Base-by-base conservation (phyloP, 1,284 basidiomycete genomes). In the Flammula alnicola region DNA sequence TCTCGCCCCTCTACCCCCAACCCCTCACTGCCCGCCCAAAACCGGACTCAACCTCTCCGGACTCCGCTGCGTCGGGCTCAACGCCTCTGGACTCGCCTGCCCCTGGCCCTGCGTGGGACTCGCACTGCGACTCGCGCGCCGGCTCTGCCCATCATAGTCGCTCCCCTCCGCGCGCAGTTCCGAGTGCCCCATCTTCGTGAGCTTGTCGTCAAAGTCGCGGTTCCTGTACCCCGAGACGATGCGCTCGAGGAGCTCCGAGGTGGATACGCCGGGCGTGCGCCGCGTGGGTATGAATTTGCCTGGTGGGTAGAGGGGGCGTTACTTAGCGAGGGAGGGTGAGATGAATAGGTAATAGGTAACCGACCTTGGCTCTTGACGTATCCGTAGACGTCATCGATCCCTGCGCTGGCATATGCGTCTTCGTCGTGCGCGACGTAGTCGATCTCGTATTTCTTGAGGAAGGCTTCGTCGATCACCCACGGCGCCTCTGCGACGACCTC, bases 401-500 rank as follows among this genome's bases (percentile, higher is more conserved):
- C 88, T 26, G 78, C 81, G 40, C 83, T 73, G 5, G 80, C 81
- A 61, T 97, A 97, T 0, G 93, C 91, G 47, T 83, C 83, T 64
- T 96, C 93, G 63, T 98, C 95, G 63, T 98, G 96, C 1, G 96
- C 95, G 40, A 99, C 91, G 64, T 98, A 99, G 68, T 99, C 96
- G 56, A 99, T 95, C 67, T 88, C 69, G 67, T 90, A 84, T 64
- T 88, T 86, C 45, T 91, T 81, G 36, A 98, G 62, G 63, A 97
- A 97, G 1, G 78, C 86, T 54, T 87, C 79, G 59, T 90, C 86
- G 51, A 98, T 79, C 31, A 93, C 78, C 97, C 96, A 98, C 1
- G 97, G 96, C 3, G 91, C 93, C 45, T 95, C 92, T n/a, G 93
- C 83, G 14, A 97, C 76, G 41, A 99, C 88, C 69, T 98, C 91